These are phyloP conservation scores for Adansonia gregorii DNA, from an alignment of 441 rosid species.

Conservation along the genomic window DNA sequence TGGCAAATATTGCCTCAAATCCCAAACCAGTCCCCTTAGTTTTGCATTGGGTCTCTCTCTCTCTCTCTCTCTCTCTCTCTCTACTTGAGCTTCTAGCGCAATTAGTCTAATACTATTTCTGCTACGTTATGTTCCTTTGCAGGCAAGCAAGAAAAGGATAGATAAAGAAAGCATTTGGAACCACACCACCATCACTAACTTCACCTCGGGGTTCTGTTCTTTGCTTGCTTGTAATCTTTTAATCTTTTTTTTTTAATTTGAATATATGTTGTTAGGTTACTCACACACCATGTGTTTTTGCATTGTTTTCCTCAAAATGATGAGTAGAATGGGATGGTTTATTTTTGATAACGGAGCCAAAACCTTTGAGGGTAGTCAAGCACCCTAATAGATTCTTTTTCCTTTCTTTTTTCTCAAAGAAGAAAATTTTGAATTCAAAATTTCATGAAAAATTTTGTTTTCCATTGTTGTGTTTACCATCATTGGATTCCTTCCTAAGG, in stretches of 20 bases:
- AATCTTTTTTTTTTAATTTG: constrained; percentile 22
- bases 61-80: constrained; percentile 28
- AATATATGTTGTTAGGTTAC: constrained; percentile 25
- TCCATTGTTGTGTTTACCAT: constrained; percentile 23
- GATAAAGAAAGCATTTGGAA: constrained; percentile 33
- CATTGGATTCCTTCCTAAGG: background rate
- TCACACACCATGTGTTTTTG: constrained; percentile 65
- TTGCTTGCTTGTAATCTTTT: constrained; percentile 29
- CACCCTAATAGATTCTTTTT: constrained; percentile 36
- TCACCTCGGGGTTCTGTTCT: constrained; percentile 78
- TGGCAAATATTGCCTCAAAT: constrained; percentile 48
- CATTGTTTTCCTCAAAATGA: constrained; percentile 71
- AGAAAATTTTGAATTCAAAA: constrained; percentile 29
- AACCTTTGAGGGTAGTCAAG: constrained; percentile 37
- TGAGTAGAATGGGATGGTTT: constrained; percentile 46
- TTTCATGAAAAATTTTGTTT: constrained; percentile 19
- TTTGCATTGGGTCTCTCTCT: constrained; percentile 60
- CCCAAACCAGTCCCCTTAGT: constrained; percentile 59
- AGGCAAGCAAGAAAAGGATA: constrained; percentile 51
- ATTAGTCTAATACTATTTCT: constrained; percentile 9
- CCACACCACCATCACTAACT: constrained; percentile 39
- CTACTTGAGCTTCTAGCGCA: constrained; percentile 19
- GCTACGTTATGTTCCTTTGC: constrained; percentile 40
- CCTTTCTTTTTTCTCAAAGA: background rate
- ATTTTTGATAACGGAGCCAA: constrained; percentile 51